Evolutionary conservation across 495 filamentous ascomycete species (phyloP), one percentile per base, ranked within the genome.

Genomic region (Tuber indicum): DNA sequence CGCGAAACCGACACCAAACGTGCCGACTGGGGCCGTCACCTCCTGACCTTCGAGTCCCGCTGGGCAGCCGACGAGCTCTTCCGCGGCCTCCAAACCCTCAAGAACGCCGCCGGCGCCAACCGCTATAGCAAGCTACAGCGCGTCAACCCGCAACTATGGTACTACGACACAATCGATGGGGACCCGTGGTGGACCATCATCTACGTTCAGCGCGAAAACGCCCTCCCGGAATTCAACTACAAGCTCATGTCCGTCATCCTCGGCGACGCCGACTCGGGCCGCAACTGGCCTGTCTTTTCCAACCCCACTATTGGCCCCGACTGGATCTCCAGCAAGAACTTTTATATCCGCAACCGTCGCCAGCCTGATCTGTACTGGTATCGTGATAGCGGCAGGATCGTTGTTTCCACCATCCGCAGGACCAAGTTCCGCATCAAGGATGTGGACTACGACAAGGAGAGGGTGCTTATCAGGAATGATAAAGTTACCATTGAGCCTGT

Each of bases 301-400:
- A 79, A 75, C 16, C 77, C 78, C 2, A 39, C 19, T 2, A 26
- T 70, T 7, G 41, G 58, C 0, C 52, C 74, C 0, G 79, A 81
- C 42, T 79, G 77, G 77, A 42, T 75, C 66, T 9, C 70, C 32
- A 58, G 72, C 23, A 43, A 72, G 2, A 26, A n/a, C 5, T 81
- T 58, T 72, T 81, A 70, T 36, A 81, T 81, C 32, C 79, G 79
- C 71, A 81, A 77, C 43, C 49, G 32, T 14, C 79, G 77, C 3
- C 77, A 71, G 19, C 77, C 74, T 2, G 36, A 72, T 2, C n/a
- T 52, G 8, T 79, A 79, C 66, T 81, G 79, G 79, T 66, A 72
- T 47, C 43, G 49, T 10, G 4, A 14, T 6, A 9, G 42, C 3
- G 36, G 5, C n/a, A 17, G 52, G 36, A 17, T 71, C 17, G 16